Base-by-base conservation (phyloP, 352 stramenopile genomes). In the Phytophthora hybrid region DNA sequence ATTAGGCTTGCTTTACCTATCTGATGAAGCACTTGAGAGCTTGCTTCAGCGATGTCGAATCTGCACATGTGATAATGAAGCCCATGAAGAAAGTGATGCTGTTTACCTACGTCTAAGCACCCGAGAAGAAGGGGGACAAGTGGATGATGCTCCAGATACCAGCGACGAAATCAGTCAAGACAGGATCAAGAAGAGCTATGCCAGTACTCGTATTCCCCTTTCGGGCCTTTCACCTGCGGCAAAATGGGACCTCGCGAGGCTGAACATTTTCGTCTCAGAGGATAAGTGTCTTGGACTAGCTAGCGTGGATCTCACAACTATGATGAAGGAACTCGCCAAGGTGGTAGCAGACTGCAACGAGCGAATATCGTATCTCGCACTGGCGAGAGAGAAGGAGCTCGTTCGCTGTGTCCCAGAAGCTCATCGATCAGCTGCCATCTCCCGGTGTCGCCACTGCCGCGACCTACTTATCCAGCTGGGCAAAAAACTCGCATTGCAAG, bases 401-500 rank as follows among this genome's bases (percentile, higher is more conserved):
- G 26, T 59, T 56, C 67, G 51, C 29, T 39, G 39, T 13, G 47
- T 32, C n/a, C 29, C 68, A 8, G 64, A 81, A 49, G 63, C 47
- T 21, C 56, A 83, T 46, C 76, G 73, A 4, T 65, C 57, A 18
- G 76, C 80, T 34, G 78, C 66, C 8, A 78, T 83, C 13, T 63
- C 62, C 39, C 74, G 80, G 4, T 88, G 78, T 39, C 74, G 71
- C 1, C 56, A 78, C n/a, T 88, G 80, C 29, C 80, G 78, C n/a
- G 69, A 85, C 51, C 57, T 77, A 31, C 58, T 87, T n/a, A 79
- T 85, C 54, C 73, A 81, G 57, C 73, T 88, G 0, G 76, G 78
- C 37, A 87, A 87, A 70, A 71, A 71, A 26, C 37, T 79, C 26
- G 76, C 78, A 41, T 63, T 87, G 11, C 39, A 73, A 23, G 29